These are phyloP conservation scores for Rhizoctonia solani DNA, from an alignment of 1,284 basidiomycete genomes.

Conservation along the genomic window DNA sequence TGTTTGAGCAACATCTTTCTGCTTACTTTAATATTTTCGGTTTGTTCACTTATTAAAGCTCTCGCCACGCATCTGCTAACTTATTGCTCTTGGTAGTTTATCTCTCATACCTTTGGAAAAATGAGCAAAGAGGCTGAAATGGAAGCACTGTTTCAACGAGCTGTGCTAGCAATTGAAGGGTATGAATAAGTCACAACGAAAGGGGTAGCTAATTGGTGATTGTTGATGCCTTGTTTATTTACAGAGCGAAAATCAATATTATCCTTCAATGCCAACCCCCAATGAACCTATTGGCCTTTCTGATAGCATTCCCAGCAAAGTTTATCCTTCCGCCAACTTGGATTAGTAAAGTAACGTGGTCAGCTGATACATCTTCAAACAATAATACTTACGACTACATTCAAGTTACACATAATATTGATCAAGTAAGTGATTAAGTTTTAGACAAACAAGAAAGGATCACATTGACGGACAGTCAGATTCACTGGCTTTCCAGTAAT, in stretches of 20 bases:
- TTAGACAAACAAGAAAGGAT: background rate
- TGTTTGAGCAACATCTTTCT: conserved; percentile 1
- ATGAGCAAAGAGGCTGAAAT: conserved; percentile 91
- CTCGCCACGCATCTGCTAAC: conserved; percentile 80
- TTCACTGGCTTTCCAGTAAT: conserved; percentile 84
- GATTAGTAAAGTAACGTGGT: conserved; percentile 45
- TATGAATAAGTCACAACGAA: conserved; percentile 48
- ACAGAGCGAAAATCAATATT: conserved; percentile 81
- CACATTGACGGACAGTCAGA: conserved; percentile 49
- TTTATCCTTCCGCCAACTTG: conserved; percentile 63
- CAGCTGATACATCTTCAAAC: background rate
- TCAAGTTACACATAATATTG: conserved; percentile 82
- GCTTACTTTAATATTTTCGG: conserved; percentile 6
- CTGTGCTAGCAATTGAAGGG: conserved; percentile 90
- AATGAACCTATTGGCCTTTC: conserved; percentile 80
- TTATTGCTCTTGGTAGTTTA: conserved; percentile 62
- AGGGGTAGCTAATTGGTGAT: conserved; percentile 15
- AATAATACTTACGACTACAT: conserved; percentile 27
- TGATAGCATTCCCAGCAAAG: conserved; percentile 80
- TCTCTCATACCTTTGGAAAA: conserved; percentile 92
- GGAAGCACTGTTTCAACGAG: conserved; percentile 92
- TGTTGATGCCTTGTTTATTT: no score
- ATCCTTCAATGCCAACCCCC: conserved; percentile 94
- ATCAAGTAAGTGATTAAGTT: conserved; percentile 56
- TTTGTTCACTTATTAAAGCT: conserved; percentile 60